Evolutionary conservation across 768 basidiomycete species (phyloP), one percentile per base, ranked within the genome.

Genomic region (Psilocybe sp.): DNA sequence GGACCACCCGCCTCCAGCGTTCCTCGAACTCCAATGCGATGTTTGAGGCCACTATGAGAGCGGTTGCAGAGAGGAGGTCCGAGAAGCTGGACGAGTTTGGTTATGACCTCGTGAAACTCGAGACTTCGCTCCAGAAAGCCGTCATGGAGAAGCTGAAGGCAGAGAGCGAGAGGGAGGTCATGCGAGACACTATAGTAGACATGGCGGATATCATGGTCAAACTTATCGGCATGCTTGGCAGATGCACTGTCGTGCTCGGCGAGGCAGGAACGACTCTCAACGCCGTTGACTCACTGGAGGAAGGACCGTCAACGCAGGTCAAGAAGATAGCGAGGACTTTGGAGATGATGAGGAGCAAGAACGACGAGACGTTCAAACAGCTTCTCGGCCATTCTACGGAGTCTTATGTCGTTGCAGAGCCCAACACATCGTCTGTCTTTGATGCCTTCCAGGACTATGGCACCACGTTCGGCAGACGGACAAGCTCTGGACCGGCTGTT

Each of bases 1-100:
- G 90, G 38, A 79, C 76, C 51, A 64, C 70, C 46, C 78, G 83
- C 48, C 63, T 89, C 23, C 79, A 82, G 60, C 81, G 85, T 5
- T 85, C 89, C 3, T 76, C 77, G 50, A 93, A 92, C 62, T 83
- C 89, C 4, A 76, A 72, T 53, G 82, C 85, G 31, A 87, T 93
- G 78, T 91, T 93, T 60, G 89, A 91, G 41, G 91, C 89, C 13
- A 89, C 87, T 34, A 78, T 93, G 62, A 81, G 87, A n/a, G 89
- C 89, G 13, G 84, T 85, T 43, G 82, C 85, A 32, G 88, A 94
- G 60, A 75, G 92, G 47, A 83, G 79, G 52, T 88, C 85, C 4
- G 89, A 91, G 54, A 84, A 83, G 56, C 68, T 92, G 33, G 92
- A 92, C 61, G 87, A 91, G 20, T 59, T 79, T 35, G 79, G 76